Base-by-base conservation (phyloP, 257 asterid genomes). In the Datura wrightii region DNA sequence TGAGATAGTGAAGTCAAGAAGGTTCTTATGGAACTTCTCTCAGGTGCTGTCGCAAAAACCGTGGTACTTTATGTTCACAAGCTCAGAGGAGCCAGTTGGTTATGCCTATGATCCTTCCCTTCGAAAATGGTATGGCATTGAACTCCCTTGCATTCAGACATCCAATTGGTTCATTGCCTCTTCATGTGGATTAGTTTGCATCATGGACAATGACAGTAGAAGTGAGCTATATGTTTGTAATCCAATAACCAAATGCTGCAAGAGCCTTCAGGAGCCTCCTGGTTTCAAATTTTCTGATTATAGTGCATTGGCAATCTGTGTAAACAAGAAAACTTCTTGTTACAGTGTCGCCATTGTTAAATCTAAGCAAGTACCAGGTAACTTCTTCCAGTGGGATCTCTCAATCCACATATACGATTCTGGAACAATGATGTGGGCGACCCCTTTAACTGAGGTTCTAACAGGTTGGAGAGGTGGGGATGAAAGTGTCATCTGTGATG, bases 61-160 rank as follows among this genome's bases (percentile, higher is more conserved):
- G 3, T 95, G 98, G 99, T 97, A 97, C 88, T 97, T 95, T 86
- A 97, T 97, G 99, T 97, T 97, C 89, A 97, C 99, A 5, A 89
- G 97, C 92, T 91, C 97, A 0, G 95, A 97, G 31, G 97, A 93
- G 69, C 98, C 99, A 1, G 86, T 83, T 74, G 99, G 99, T 52
- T 94, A 91, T 84, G 96, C 97, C 1, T 97, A 90, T 16, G 99
- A 97, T 82, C 98, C 98, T 15, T 60, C 90, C 80, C 92, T 92
- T 18, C 88, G 90, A 10, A 95, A 95, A 80, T 97, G 99, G 99
- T 89, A 95, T 13, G 86, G 90, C 85, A 85, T 94, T 59, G 98
- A 93, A 59, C 97, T 97, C 88, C 99, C 99, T 2, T 87, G 92
- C 85, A 92, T 94, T 13, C 88, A 88, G 92, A 89, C 93, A 13